Percentiles rank a stretch among this genome's conserved stretches.
Conservation (phyloP, 2,329 filamentous ascomycete species). For the Ilyonectria mors-panacis region DNA sequence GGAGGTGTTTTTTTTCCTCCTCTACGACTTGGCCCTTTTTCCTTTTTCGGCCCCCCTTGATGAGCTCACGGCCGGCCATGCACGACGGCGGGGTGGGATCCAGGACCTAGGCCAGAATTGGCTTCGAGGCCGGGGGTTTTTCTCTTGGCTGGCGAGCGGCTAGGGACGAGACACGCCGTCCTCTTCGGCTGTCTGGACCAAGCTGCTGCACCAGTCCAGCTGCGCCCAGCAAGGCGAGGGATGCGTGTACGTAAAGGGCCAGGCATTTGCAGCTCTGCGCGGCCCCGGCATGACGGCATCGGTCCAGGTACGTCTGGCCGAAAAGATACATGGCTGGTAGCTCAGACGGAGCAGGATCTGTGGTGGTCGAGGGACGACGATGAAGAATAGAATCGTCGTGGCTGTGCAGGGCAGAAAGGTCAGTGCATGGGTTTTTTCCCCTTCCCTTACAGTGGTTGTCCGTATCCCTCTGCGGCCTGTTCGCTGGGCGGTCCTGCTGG, state of each 20-base stretch:
- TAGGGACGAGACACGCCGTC: slow-evolving; percentile 5
- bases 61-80: neutral
- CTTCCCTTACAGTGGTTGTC: slow-evolving; percentile 15
- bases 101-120: slow-evolving; percentile 20
- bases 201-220: neutral
- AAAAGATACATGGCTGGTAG: neutral
- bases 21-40: neutral
- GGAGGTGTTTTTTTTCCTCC: neutral
- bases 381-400: slow-evolving; percentile 8
- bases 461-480: slow-evolving; percentile 24
- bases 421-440: neutral
- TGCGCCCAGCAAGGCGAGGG: neutral
- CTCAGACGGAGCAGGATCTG: neutral
- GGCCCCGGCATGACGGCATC: neutral
- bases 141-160: slow-evolving; percentile 8
- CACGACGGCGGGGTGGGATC: neutral
- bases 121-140: slow-evolving; percentile 13
- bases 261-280: neutral
- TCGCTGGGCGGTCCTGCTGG: slow-evolving; percentile 5
- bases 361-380: neutral
- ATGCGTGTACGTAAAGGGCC: neutral
- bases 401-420: slow-evolving; percentile 16
- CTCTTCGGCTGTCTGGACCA: neutral
- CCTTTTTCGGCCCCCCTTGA: neutral
- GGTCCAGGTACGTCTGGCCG: neutral